Conservation (phyloP, 257 asterid genomes). For the Mitragyna speciosa region DNA sequence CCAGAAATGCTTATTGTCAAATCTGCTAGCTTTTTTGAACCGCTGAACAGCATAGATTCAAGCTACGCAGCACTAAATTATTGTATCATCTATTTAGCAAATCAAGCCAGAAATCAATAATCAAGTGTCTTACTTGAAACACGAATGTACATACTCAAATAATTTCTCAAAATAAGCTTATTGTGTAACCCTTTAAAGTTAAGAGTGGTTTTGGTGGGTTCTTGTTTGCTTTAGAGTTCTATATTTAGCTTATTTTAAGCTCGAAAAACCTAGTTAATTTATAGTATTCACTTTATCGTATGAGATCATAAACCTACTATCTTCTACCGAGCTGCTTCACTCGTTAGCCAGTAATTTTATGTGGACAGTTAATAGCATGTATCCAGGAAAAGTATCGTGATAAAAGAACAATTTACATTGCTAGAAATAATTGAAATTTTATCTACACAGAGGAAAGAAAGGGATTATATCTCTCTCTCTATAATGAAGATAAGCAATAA, state of each 20-base stretch:
- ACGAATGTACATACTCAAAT: neutral
- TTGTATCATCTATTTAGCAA: too few species aligned
- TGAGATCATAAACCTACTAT: neutral
- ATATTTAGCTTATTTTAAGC: too few species aligned
- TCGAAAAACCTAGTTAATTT: too few species aligned
- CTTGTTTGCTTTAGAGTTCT: neutral
- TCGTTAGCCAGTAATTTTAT: neutral
- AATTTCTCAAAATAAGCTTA: neutral
- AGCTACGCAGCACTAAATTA: too few species aligned
- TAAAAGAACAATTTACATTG: neutral
- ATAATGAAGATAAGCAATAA: neutral
- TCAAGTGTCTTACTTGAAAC: neutral
- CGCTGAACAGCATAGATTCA: too few species aligned
- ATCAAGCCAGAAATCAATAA: neutral
- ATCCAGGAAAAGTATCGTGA: neutral
- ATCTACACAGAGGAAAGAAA: neutral
- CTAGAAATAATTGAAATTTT: neutral
- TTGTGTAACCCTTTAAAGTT: neutral
- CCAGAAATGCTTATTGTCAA: neutral
- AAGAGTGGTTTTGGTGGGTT: too few species aligned
- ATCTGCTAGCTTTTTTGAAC: too few species aligned
- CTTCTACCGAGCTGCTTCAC: neutral
- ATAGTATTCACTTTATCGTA: too few species aligned
- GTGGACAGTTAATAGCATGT: neutral
- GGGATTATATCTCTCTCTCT: too few species aligned